Percentiles rank a stretch among this genome's conserved stretches.
phyloP scores from a whole-genome alignment of 179 eudicot species.

The Heliamphora ciliata region DNA sequence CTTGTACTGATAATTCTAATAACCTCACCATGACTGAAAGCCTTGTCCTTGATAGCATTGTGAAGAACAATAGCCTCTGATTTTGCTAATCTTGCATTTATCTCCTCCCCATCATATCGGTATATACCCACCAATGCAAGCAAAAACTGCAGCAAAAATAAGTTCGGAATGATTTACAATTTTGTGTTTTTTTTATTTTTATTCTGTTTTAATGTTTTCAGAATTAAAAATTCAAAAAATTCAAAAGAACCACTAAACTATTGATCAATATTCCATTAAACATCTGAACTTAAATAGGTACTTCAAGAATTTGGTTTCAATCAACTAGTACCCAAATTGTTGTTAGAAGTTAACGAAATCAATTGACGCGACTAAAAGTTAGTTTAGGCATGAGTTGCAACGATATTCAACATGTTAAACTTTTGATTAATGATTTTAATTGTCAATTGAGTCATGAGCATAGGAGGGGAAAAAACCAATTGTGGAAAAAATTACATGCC shows the following conservation, averaged over 20 bases:
- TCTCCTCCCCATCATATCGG: constrained; percentile 56
- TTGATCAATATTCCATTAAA: no score
- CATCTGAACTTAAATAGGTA: no score
- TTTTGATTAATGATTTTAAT: no score
- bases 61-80: constrained; percentile 62
- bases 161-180: neutral
- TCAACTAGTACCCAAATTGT: no score
- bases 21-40: constrained; percentile 10
- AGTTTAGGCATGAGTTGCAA: no score
- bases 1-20: constrained; percentile 11
- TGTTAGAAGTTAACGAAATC: no score
- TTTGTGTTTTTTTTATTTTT: no score
- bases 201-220: no score
- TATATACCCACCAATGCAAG: constrained; percentile 56
- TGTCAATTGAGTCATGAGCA: neutral
- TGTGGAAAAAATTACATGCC: constrained; percentile 25
- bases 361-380: no score
- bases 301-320: no score
- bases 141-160: constrained; percentile 45
- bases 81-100: constrained; percentile 43
- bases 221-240: no score
- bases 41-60: constrained; percentile 7
- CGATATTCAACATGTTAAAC: neutral
- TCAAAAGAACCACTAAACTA: constrained; percentile 1
- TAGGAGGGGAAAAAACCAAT: neutral